Base-by-base conservation (phyloP, 345 rosid species). In the Citrus maxima region DNA sequence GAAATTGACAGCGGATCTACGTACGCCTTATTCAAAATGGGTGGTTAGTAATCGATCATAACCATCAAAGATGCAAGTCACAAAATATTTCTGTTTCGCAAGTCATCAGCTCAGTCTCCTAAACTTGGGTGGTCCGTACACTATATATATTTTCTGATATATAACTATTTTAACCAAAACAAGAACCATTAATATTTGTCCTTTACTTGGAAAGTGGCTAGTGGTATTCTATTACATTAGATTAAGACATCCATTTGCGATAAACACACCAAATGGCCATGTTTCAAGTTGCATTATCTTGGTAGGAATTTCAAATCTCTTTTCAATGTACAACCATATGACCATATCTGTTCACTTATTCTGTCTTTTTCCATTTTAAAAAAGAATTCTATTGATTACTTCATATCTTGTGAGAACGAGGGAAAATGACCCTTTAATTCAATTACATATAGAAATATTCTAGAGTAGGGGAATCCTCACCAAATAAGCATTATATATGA, bases 231-330 rank as follows among this genome's bases (percentile, higher is more conserved):
- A 70, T 42, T 10, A 30, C 7, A 30, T 65, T 27, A 49, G 78
- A 75, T 65, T 46, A 75, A 21, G 78, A 75, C 78, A 64, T 21
- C 77, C 70, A 75, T 75, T 75, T 64, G 61, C 6, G 61, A 74
- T 27, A 21, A 9, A 25, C 40, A 27, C 55, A 24, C 55, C 25
- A 42, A 75, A 75, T 64, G 46, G 32, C 32, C 32, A 37, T 40
- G 68, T 16, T 27, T 54, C 58, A 8, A 22, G 42, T 65, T 25
- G 58, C 37, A 38, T 62, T 62, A 74, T 74, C 70, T 74, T 74
- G 28, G 19, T 61, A n/a, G 28, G 59, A 21, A 21, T 74, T 35
- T 74, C 58, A 42, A 62, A 74, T 62, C 21, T 4, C 58, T 28
- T 42, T 19, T 61, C 25, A 73, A 37, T 72, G 49, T 30, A 72